Percentiles rank a stretch among this genome's conserved stretches.
phyloP scores from a whole-genome alignment of 306 rosid genomes.

The Sicyos baderoa region DNA sequence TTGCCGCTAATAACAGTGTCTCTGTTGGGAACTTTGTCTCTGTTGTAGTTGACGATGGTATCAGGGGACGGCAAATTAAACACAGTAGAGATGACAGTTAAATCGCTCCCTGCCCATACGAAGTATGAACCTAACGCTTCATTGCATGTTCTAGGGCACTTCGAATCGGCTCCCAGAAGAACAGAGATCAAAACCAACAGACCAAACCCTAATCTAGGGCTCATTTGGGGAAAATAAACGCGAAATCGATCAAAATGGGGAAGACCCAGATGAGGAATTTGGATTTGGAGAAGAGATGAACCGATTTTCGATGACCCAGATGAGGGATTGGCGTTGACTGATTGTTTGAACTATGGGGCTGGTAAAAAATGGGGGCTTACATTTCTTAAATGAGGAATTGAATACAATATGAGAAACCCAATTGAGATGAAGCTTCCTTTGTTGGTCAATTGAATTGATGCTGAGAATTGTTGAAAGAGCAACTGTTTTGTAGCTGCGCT shows the following conservation, averaged over 20 bases:
- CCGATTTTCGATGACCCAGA: neutral
- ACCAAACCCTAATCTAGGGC: constrained; percentile 21
- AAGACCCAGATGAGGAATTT: constrained; percentile 21
- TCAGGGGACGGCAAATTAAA: constrained; percentile 16
- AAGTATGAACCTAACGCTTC: constrained; percentile 60
- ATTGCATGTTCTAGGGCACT: constrained; percentile 41
- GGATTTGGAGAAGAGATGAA: neutral
- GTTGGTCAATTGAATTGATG: neutral
- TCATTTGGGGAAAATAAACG: constrained; percentile 32
- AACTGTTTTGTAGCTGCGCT: neutral
- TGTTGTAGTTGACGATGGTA: constrained; percentile 29
- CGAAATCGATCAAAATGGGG: neutral
- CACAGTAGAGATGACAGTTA: constrained; percentile 4
- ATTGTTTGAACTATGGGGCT: neutral
- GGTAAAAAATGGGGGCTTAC: neutral
- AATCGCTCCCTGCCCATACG: neutral
- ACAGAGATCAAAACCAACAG: constrained; percentile 25
- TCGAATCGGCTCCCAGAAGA: constrained; percentile 33
- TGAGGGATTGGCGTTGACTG: neutral
- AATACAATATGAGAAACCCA: neutral
- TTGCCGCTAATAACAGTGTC: fast-evolving
- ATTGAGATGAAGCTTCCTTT: neutral
- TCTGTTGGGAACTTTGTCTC: constrained; percentile 11
- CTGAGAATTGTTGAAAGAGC: constrained; percentile 5
- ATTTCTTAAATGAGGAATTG: neutral